These are phyloP conservation scores for Phoma sp. DNA, from an alignment of 2,329 filamentous ascomycete genomes.

Conservation along the genomic window DNA sequence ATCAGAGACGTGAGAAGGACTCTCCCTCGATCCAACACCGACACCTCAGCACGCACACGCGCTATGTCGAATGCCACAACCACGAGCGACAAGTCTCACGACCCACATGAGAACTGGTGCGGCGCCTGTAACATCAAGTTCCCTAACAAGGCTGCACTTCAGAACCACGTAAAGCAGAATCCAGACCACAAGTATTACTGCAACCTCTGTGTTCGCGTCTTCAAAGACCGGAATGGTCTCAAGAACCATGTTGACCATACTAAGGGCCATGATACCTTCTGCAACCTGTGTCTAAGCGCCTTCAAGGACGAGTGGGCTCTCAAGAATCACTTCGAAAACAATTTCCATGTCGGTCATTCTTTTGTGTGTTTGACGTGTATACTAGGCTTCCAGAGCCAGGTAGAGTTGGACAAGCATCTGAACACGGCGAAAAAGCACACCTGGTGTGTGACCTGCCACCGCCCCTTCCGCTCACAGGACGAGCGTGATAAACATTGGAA, in stretches of 20 bases:
- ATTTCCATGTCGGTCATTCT: slow-evolving; percentile 34
- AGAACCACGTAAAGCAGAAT: slow-evolving; percentile 35
- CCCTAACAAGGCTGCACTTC: slow-evolving; percentile 28
- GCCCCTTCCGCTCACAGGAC: slow-evolving; percentile 36
- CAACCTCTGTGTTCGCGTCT: slow-evolving; percentile 45
- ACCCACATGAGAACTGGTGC: slow-evolving; percentile 41
- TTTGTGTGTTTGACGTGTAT: slow-evolving; percentile 40
- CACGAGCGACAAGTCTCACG: slow-evolving; percentile 20
- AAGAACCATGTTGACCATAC: slow-evolving; percentile 45
- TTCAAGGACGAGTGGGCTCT: slow-evolving; percentile 43
- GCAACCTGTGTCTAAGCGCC: slow-evolving; percentile 44
- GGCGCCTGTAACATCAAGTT: slow-evolving; percentile 39
- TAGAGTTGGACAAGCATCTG: slow-evolving; percentile 34
- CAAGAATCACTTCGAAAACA: slow-evolving; percentile 45
- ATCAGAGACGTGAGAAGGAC: slow-evolving; percentile 17
- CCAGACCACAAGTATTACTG: slow-evolving; percentile 41
- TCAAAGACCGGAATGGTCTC: slow-evolving; percentile 43
- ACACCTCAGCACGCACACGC: slow-evolving; percentile 10
- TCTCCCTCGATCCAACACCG: background rate
- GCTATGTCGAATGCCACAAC: slow-evolving; percentile 14
- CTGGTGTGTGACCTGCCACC: slow-evolving; percentile 37
- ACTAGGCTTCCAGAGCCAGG: slow-evolving; percentile 29
- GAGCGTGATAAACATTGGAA: slow-evolving; percentile 44
- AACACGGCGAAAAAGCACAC: slow-evolving; percentile 36
- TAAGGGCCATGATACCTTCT: slow-evolving; percentile 34